Evolutionary conservation across 768 basidiomycete genomes (phyloP).

Genomic region (Naematelia encephala): DNA sequence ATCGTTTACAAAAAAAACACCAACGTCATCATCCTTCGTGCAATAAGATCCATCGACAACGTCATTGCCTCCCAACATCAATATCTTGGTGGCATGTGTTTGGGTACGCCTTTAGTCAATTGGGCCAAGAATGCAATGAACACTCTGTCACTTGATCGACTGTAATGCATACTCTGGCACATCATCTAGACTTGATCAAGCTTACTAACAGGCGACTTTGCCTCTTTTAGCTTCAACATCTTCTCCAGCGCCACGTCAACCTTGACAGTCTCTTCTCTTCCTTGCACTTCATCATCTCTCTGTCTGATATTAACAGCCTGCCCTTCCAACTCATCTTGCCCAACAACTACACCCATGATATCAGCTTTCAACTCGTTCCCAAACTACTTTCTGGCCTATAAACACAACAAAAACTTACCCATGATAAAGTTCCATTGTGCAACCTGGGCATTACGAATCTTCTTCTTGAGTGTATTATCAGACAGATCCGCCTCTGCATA

Average conservation of each 20-base stretch:
- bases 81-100: too few relatives aligned
- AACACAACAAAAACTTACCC: conserved; percentile 57
- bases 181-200: conserved; percentile 46
- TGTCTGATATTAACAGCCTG: conserved; percentile 93
- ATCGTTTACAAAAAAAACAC: too few relatives aligned
- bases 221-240: conserved; percentile 67
- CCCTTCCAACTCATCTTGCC: conserved; percentile 81
- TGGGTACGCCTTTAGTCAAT: too few relatives aligned
- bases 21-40: too few relatives aligned
- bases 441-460: conserved; percentile 94
- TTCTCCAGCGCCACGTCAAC: conserved; percentile 69
- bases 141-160: neutral
- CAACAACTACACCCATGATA: conserved; percentile 72
- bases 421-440: conserved; percentile 98
- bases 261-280: conserved; percentile 60
- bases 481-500: conserved; percentile 91
- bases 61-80: too few relatives aligned
- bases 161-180: neutral
- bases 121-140: too few relatives aligned
- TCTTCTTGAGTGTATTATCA: conserved; percentile 89
- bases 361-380: too few relatives aligned
- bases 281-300: conserved; percentile 85
- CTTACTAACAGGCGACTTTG: conserved; percentile 58
- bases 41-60: too few relatives aligned
- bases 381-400: too few relatives aligned